Percentiles rank a stretch among this genome's conserved stretches.
Evolutionary conservation across 1,284 basidiomycete genomes (phyloP).

Genomic region (Moniliella sp.): DNA sequence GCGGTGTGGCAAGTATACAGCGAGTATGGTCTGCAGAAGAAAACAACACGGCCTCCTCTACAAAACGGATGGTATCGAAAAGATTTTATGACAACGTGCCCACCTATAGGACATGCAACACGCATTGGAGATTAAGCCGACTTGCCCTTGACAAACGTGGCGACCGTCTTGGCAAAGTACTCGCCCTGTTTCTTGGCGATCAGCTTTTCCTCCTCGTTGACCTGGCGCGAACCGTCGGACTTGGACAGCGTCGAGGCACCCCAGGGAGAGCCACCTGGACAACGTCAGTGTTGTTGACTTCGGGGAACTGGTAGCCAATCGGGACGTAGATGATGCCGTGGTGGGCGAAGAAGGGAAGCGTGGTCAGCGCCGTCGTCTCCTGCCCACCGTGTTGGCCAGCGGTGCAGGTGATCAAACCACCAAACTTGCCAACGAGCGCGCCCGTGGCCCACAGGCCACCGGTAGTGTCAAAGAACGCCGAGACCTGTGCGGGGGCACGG

Average conservation of each 20-base stretch:
- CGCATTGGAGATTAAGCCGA: too few relatives aligned
- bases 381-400: conserved; percentile 38
- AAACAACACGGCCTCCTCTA: too few relatives aligned
- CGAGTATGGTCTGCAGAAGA: too few relatives aligned
- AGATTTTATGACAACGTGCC: too few relatives aligned
- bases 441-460: conserved; percentile 52
- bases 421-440: conserved; percentile 57
- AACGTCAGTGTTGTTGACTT: conserved; percentile 7
- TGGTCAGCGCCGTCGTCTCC: conserved; percentile 20
- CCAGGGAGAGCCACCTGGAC: conserved; percentile 10
- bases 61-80: too few relatives aligned
- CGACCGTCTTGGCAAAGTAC: conserved; percentile 12
- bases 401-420: conserved; percentile 45
- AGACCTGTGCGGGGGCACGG: conserved; percentile 39
- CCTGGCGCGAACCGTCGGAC: conserved; percentile 13
- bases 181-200: conserved; percentile 13
- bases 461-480: conserved; percentile 48
- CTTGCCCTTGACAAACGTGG: conserved; percentile 11
- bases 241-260: conserved; percentile 15
- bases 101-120: too few relatives aligned
- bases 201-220: conserved; percentile 7
- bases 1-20: too few relatives aligned
- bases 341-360: conserved; percentile 18
- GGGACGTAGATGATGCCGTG: conserved; percentile 18
- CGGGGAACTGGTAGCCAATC: conserved; percentile 6